A percentile compares a stretch with the other conserved stretches of the same genome.
Conservation (phyloP, 164 flowering plant genomes). For the Vitis cinerea region DNA sequence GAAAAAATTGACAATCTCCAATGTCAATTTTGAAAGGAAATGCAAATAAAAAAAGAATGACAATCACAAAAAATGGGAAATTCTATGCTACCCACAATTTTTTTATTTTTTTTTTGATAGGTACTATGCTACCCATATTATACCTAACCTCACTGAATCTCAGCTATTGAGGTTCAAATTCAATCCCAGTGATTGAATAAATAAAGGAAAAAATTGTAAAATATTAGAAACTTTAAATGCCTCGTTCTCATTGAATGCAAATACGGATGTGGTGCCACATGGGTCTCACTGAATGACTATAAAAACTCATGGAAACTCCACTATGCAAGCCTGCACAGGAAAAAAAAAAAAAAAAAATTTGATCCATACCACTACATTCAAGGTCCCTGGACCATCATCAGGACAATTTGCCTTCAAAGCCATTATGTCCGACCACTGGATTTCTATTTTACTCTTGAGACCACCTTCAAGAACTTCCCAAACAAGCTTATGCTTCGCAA, state of each 20-base stretch:
- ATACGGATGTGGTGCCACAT: too few relatives aligned
- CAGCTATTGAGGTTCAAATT: too few relatives aligned
- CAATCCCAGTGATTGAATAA: too few relatives aligned
- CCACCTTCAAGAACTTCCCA: conserved; percentile 94
- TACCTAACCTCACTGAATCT: too few relatives aligned
- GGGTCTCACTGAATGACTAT: too few relatives aligned
- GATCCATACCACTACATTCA: conserved; percentile 69
- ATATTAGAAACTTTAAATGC: too few relatives aligned
- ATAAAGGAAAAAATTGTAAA: too few relatives aligned
- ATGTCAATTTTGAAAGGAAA: not conserved
- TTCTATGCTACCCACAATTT: too few relatives aligned
- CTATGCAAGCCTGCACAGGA: not conserved
- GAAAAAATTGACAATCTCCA: not conserved
- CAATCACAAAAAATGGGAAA: not conserved
- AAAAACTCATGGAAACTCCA: too few relatives aligned
- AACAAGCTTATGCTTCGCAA: conserved; percentile 86
- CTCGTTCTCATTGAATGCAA: too few relatives aligned
- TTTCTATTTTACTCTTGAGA: conserved; percentile 85
- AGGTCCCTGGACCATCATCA: conserved; percentile 55
- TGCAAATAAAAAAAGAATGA: not conserved
- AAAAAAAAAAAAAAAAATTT: not conserved
- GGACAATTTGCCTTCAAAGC: conserved; percentile 72
- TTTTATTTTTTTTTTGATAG: too few relatives aligned
- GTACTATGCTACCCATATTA: too few relatives aligned
- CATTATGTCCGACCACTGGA: conserved; percentile 90